Evolutionary conservation across 108 stramenopile genomes (phyloP), one percentile per base, ranked within the genome.

Genomic region (Cyclotella distinguenda): DNA sequence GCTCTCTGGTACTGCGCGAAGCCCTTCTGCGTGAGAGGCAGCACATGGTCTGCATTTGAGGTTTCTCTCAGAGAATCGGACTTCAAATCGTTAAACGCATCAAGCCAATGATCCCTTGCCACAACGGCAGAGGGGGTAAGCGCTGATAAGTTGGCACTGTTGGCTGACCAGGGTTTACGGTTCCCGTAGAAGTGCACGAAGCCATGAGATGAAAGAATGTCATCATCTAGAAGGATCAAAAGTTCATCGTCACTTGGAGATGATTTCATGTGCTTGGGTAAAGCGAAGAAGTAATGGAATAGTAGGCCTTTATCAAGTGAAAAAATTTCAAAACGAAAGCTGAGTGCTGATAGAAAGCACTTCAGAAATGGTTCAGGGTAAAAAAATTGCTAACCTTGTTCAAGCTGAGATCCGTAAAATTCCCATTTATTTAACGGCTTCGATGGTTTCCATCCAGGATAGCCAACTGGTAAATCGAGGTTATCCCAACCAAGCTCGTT

Each of bases 211-310:
- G 30, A 3, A 12, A 52, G 51, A 16, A 16, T 31, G 15, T 52
- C 15, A 31, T 52, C 51, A 52, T 52, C 30, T 2, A 52, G 5
- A 2, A 52, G 51, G 31, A 8, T 6, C 1, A 52, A 31, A 5
- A 52, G 27, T 8, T 52, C 28, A 1, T 27, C 30, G 31, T 31
- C 2, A 16, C 15, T 27, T 31, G 51, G 13, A 12, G 27, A 30
- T 52, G 51, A 31, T 12, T 52, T 52, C 4, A 32, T 52, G 5
- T 31, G 30, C 30, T 52, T 52, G 27, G 51, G 30, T 2, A 52
- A 13, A 16, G 51, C 51, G 16, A 32, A 52, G 21, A 52, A 52
- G 51, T 52, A 52, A 16, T 52, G 51, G 16, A 52, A 52, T 15
- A 52, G 8, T 13, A 52, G 31, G 26, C 51, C 51, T 52, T 52